Evolutionary conservation across 352 stramenopile species (phyloP).

Genomic region (Phytophthora podocarpi): DNA sequence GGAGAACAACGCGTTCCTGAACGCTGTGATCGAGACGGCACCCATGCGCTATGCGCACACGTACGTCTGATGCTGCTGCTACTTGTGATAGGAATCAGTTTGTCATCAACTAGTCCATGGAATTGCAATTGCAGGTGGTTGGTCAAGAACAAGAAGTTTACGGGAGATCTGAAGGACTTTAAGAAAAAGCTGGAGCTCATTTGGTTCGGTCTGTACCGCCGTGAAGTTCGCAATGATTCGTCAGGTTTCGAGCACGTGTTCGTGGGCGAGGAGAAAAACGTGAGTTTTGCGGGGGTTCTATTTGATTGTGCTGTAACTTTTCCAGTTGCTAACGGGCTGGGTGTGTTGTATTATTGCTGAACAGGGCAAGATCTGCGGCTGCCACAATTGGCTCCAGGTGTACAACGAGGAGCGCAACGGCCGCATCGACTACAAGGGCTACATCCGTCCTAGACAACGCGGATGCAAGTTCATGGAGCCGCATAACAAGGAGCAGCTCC

Average conservation of each 20-base stretch:
- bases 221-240: constrained; percentile 87
- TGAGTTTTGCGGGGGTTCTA: too few species aligned
- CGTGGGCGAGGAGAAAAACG: constrained; percentile 94
- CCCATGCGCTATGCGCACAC: constrained; percentile 95
- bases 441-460: constrained; percentile 90
- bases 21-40: constrained; percentile 91
- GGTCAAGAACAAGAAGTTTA: constrained; percentile 86
- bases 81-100: background rate
- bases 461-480: constrained; percentile 70
- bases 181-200: constrained; percentile 94
- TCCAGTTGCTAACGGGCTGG: too few species aligned
- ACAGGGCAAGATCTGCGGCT: constrained; percentile 89
- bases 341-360: background rate
- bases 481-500: constrained; percentile 90
- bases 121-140: constrained; percentile 58
- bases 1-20: constrained; percentile 93
- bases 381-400: constrained; percentile 98
- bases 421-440: constrained; percentile 93
- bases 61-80: constrained; percentile 50
- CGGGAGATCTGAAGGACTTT: constrained; percentile 72
- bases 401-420: constrained; percentile 95
- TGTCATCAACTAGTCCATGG: background rate
- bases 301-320: too few species aligned
- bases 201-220: constrained; percentile 96
- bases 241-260: constrained; percentile 98